Conservation (phyloP, 1,284 basidiomycete species). For the Cutaneotrichosporon mucoides region DNA sequence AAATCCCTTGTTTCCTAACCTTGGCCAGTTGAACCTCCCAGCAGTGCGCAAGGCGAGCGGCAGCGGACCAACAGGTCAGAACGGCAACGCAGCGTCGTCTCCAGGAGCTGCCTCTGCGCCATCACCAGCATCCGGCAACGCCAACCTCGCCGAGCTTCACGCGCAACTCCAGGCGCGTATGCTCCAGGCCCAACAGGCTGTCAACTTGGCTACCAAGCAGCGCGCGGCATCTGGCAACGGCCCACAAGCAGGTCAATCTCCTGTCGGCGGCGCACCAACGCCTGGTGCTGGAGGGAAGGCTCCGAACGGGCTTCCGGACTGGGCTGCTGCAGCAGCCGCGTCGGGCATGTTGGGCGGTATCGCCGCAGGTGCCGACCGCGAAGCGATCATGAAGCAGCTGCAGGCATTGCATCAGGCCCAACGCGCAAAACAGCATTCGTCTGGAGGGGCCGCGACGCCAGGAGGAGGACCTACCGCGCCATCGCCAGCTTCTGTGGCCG, state of each 20-base stretch:
- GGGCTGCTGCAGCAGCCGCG: slow-evolving; percentile 12
- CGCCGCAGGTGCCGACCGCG: slow-evolving; percentile 27
- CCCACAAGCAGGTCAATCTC: not conserved
- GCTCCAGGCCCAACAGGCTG: slow-evolving; percentile 22
- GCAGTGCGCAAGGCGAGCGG: slow-evolving; percentile 7
- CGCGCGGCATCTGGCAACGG: not conserved
- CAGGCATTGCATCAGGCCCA: slow-evolving; percentile 33
- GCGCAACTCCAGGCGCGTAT: slow-evolving; percentile 21
- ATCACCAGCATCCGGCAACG: not conserved
- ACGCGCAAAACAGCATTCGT: slow-evolving; percentile 13
- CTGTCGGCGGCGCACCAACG: not conserved
- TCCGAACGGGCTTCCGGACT: slow-evolving; percentile 14
- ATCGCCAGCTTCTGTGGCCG: slow-evolving; percentile 8
- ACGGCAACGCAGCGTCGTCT: not conserved
- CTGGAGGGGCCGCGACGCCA: not conserved
- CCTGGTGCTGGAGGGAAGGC: not conserved
- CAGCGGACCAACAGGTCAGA: not conserved
- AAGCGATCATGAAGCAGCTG: slow-evolving; percentile 44
- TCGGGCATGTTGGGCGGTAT: slow-evolving; percentile 20
- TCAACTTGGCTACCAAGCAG: slow-evolving; percentile 15
- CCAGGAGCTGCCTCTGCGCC: not conserved
- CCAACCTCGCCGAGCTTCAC: slow-evolving; percentile 16
- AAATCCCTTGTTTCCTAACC: slow-evolving; percentile 7
- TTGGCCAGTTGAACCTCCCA: slow-evolving; percentile 11
- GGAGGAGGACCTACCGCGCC: slow-evolving; percentile 4